Evolutionary conservation across 2,329 filamentous ascomycete genomes (phyloP).

Genomic region (Teratosphaeria pseudoeucalypti): DNA sequence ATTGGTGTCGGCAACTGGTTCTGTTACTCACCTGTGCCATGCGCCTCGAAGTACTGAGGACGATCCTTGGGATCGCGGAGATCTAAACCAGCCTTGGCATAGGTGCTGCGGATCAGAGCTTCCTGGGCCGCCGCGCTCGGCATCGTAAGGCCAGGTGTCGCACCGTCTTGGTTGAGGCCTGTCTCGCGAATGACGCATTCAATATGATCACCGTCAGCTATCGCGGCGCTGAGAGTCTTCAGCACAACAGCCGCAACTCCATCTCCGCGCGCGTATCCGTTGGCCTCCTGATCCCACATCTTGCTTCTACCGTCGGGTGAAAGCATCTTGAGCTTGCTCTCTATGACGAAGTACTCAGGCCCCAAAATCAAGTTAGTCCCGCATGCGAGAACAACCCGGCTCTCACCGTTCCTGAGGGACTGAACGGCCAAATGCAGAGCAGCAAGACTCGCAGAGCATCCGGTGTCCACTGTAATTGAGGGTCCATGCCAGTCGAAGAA

Average conservation of each 20-base stretch:
- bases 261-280: constrained; percentile 20
- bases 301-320: not conserved
- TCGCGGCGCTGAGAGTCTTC: constrained; percentile 22
- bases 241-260: constrained; percentile 16
- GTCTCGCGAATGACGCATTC: constrained; percentile 13
- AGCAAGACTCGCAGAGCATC: constrained; percentile 18
- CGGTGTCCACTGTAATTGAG: constrained; percentile 20
- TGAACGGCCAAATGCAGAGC: constrained; percentile 9
- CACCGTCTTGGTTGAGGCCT: constrained; percentile 15
- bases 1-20: no score
- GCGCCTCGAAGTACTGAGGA: constrained; percentile 14
- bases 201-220: constrained; percentile 23
- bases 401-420: not conserved
- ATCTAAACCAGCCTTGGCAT: constrained; percentile 9
- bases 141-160: constrained; percentile 19
- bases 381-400: not conserved
- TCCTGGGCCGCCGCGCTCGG: constrained; percentile 15
- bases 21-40: constrained; percentile 14
- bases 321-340: not conserved
- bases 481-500: constrained; percentile 19
- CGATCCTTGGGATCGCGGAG: constrained; percentile 3
- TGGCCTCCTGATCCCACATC: constrained; percentile 11
- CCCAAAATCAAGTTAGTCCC: not conserved
- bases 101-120: constrained; percentile 3
- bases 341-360: not conserved